Percentiles rank a stretch among this genome's conserved stretches.
Conservation (phyloP, 305 asterid genomes). For the Plantago lanceolata region DNA sequence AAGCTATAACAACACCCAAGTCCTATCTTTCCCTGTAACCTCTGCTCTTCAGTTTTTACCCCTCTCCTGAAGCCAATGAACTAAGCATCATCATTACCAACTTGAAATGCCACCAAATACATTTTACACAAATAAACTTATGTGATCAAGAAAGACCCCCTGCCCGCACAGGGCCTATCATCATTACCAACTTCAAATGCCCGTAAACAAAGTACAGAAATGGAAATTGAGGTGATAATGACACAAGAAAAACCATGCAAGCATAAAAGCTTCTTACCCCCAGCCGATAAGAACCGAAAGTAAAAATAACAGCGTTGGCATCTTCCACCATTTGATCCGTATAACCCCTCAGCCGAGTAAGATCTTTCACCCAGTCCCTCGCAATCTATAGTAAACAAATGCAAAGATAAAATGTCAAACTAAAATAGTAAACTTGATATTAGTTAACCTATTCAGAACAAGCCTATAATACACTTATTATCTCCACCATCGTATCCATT, state of each 20-base stretch:
- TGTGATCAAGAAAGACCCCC: neutral
- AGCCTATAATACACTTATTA: neutral
- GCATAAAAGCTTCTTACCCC: slow-evolving; percentile 55
- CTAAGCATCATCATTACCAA: neutral
- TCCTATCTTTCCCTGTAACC: too few relatives aligned
- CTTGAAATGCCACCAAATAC: neutral
- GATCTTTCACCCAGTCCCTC: slow-evolving; percentile 81
- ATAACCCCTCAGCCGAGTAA: slow-evolving; percentile 72
- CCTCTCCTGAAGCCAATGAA: neutral
- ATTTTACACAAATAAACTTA: neutral
- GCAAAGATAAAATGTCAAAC: slow-evolving; percentile 4
- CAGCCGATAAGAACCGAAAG: slow-evolving; percentile 93
- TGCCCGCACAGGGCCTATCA: neutral
- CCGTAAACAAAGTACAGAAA: neutral
- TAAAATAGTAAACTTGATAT: slow-evolving; percentile 4
- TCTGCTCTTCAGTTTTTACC: too few relatives aligned
- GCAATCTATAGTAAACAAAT: slow-evolving; percentile 46
- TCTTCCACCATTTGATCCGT: slow-evolving; percentile 89
- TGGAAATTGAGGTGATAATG: neutral
- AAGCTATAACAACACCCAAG: too few relatives aligned
- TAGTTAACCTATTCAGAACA: neutral
- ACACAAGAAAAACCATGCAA: slow-evolving; percentile 11
- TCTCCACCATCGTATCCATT: neutral
- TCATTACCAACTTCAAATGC: neutral
- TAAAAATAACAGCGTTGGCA: slow-evolving; percentile 82